These are phyloP conservation scores for Dactylella cylindrospora DNA, from an alignment of 2,329 filamentous ascomycete genomes.

Conservation along the genomic window DNA sequence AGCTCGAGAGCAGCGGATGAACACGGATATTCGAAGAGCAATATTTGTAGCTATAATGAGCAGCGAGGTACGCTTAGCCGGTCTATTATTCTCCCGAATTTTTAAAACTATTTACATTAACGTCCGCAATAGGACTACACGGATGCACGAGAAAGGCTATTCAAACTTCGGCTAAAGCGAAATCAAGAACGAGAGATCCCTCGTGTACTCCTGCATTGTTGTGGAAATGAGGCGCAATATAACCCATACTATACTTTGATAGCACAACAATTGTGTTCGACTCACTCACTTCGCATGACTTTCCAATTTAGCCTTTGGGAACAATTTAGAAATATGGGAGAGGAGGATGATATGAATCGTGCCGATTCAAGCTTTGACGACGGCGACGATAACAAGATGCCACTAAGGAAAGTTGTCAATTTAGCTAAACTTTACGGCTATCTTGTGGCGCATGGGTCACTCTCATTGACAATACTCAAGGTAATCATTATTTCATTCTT, in stretches of 20 bases:
- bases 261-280: conserved; percentile 73
- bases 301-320: conserved; percentile 88
- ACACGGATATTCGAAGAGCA: conserved; percentile 79
- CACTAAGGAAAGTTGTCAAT: conserved; percentile 64
- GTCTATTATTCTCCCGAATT: not conserved
- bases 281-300: conserved; percentile 74
- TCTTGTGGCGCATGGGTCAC: conserved; percentile 62
- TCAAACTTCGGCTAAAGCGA: conserved; percentile 81
- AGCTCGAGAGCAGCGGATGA: conserved; percentile 81
- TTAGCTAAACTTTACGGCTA: conserved; percentile 67
- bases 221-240: conserved; percentile 76
- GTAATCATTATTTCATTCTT: conserved; percentile 52
- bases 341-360: conserved; percentile 68
- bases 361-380: conserved; percentile 61
- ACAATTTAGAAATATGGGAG: conserved; percentile 81
- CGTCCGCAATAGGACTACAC: conserved; percentile 69
- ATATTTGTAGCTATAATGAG: conserved; percentile 86
- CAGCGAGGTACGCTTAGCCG: conserved; percentile 29
- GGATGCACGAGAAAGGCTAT: conserved; percentile 76
- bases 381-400: conserved; percentile 55
- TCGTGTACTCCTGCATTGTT: conserved; percentile 82
- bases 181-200: conserved; percentile 84
- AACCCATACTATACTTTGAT: conserved; percentile 94
- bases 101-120: conserved; percentile 3
- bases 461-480: conserved; percentile 59